Percentiles rank a stretch among this genome's conserved stretches.
Conservation (phyloP, 306 rosid species). For the Lathyrus tuberosus region DNA sequence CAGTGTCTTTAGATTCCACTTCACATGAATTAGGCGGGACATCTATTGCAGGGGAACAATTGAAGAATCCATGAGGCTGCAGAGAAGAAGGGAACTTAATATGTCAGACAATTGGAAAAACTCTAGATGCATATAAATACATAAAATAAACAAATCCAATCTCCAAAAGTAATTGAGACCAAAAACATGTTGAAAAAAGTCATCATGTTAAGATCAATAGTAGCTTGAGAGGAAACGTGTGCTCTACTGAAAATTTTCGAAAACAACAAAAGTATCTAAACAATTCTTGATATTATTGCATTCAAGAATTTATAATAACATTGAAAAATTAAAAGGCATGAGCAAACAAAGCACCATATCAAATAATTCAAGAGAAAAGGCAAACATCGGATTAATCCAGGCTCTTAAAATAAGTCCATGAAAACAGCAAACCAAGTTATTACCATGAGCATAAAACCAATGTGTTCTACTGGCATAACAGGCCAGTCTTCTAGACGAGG, state of each 20-base stretch:
- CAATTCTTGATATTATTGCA: background rate
- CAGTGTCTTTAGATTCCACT: conserved; percentile 60
- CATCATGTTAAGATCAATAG: background rate
- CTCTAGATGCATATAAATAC: conserved; percentile 16
- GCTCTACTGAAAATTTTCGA: background rate
- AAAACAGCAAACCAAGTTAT: background rate
- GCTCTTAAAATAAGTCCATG: background rate
- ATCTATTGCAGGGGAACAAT: conserved; percentile 82
- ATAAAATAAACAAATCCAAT: background rate
- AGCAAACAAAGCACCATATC: background rate
- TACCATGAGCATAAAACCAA: conserved; percentile 87
- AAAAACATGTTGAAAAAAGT: background rate
- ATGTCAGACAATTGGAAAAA: conserved; percentile 29
- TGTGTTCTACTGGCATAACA: conserved; percentile 90
- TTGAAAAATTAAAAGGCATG: background rate
- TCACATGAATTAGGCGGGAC: conserved; percentile 75
- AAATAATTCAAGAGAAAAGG: background rate
- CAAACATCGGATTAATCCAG: background rate
- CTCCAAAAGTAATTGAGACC: background rate
- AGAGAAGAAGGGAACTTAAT: conserved; percentile 42
- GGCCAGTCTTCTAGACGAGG: conserved; percentile 96
- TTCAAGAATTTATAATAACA: background rate
- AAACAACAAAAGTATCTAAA: conserved; percentile 18
- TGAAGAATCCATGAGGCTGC: conserved; percentile 99
- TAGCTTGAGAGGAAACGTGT: conserved; percentile 1